Conservation (phyloP, 2,329 filamentous ascomycete species). For the Xylariales sp. region DNA sequence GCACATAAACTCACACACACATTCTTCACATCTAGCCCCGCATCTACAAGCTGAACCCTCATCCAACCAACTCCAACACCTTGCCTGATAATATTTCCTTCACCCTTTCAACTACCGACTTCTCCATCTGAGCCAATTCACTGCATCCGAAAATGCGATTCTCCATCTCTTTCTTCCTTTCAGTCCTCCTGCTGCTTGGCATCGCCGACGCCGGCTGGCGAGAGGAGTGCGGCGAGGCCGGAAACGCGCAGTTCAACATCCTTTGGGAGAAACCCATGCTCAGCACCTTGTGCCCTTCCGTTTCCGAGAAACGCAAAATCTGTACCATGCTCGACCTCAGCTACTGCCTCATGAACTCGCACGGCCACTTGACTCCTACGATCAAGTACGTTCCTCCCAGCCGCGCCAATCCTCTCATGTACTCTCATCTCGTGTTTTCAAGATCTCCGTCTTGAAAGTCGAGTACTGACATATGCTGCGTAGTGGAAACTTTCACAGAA, state of each 20-base stretch:
- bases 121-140: not conserved
- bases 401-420: no score
- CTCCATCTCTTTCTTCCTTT: not conserved
- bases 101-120: not conserved
- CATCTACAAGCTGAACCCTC: not conserved
- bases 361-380: conserved; percentile 28
- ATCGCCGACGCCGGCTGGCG: conserved; percentile 28
- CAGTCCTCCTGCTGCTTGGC: conserved; percentile 2
- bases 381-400: conserved; percentile 32
- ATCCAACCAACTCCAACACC: not conserved
- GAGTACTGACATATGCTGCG: conserved; percentile 1
- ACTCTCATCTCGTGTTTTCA: not conserved
- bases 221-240: conserved; percentile 28
- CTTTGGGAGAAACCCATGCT: conserved; percentile 22
- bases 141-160: conserved; percentile 15
- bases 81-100: not conserved
- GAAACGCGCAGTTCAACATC: conserved; percentile 33
- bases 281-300: conserved; percentile 35
- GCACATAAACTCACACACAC: not conserved
- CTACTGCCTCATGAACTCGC: conserved; percentile 38
- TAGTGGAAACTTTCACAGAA: conserved; percentile 36
- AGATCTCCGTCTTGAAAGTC: not conserved
- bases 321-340: conserved; percentile 40
- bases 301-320: conserved; percentile 22
- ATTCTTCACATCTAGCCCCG: not conserved